Base-by-base conservation (phyloP, 768 basidiomycete species). In the Pholiota conissans region DNA sequence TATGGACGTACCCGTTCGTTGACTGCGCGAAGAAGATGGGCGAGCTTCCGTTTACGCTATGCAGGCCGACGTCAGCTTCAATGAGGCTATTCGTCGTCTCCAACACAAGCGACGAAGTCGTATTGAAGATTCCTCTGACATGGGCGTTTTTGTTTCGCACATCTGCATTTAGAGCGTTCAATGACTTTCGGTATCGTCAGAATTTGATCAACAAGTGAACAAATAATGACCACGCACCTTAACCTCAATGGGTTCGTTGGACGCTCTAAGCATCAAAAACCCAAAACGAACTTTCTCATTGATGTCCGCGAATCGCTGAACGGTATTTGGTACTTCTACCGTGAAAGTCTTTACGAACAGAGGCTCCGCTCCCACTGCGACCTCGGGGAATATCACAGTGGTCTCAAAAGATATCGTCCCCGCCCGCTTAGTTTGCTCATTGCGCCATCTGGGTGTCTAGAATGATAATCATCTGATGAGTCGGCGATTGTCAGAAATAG, bases 301-400 rank as follows among this genome's bases (percentile, higher is more conserved):
- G 13, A 56, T 11, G 18, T 74, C 70, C 16, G 65, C 72, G 11
- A 86, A 54, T 9, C 63, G 50, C 40, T 84, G 79, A 7, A 52
- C 32, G 57, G 79, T 83, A 45, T 73, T 69, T 5, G 78, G 77
- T 46, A 81, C 55, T 39, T 73, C 64, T 1, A 81, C 82, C 56
- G 78, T 73, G 27, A 86, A 70, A 20, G 69, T 68, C 50, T 78
- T 75, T 22, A 84, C 66, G 3, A 61, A 52, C 16, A 81, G 62
- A 24, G 70, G 51, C 1, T 57, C 58, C 6, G 35, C 51, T 22
- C 13, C 14, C 16, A 20, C 24, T 28, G n/a, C 37, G 11, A 24
- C 29, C 48, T 61, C 49, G 5, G 63, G 63, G 9, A 64, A 45
- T 13, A 55, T 37, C 57, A 68, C 20, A 49, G 52, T 58, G 3